Base-by-base conservation (phyloP, 2,329 filamentous ascomycete species). In the Aspergillus sp. region DNA sequence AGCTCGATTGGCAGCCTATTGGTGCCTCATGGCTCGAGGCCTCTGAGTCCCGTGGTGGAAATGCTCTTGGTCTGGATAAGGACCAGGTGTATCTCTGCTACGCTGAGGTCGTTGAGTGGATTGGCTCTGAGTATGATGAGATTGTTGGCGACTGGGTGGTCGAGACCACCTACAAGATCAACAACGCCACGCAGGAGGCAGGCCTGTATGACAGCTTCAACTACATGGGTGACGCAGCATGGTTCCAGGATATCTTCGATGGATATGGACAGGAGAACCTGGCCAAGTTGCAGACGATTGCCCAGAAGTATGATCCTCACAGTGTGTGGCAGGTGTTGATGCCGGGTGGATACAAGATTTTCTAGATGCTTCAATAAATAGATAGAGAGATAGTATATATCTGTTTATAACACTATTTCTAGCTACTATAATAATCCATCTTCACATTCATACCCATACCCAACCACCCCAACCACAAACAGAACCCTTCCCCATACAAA, bases 1-100 rank as follows among this genome's bases (percentile, higher is more conserved):
- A 80, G 32, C 66, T 81, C 10, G 72, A 75, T 58, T 69, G 76
- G 57, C 70, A 78, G 21, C 76, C 77, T 12, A 74, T 76, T 8
- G 69, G 73, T 5, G 59, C 72, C 43, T 70, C 73, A 57, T 80
- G 75, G 74, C 73, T 79, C 25, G 52, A 66, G 43, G 70, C 70
- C 19, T 69, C 69, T 0, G 65, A 65, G 21, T 51, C 58, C 21
- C 61, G 62, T 36, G 70, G 70, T 50, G 69, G 70, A 7, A 72
- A 71, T 43, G 67, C 69, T 2, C 65, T 72, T 5, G 70, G 70
- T 4, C 63, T 71, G 6, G 66, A 72, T 48, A 45, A 67, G 0
- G 67, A 75, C 13, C 70, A 74, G 32, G 64, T 79, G n/a, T 78
- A 76, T n/a, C 70, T 77, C 15, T 75, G 75, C 62, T 79, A 75